Percentiles rank a stretch among this genome's conserved stretches.
phyloP scores from a whole-genome alignment of 495 filamentous ascomycete genomes.

The Xylaria telfairii region DNA sequence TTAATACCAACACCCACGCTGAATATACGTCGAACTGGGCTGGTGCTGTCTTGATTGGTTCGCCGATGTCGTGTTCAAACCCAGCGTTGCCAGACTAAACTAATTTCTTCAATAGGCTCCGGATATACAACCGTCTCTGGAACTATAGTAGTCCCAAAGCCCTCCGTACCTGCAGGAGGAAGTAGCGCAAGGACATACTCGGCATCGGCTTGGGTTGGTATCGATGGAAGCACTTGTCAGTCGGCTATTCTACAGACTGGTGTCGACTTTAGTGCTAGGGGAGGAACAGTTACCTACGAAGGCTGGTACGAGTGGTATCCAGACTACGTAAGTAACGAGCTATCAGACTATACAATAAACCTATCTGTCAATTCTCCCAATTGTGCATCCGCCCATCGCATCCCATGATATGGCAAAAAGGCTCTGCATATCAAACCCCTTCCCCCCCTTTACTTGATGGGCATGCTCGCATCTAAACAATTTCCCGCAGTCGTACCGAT shows the following conservation, averaged over 20 bases:
- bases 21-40: conserved; percentile 67
- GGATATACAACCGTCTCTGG: conserved; percentile 60
- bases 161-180: conserved; percentile 52
- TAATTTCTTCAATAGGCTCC: conserved; percentile 33
- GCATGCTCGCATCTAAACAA: conserved; percentile 16
- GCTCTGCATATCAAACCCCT: not conserved
- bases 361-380: not conserved
- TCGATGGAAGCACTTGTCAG: conserved; percentile 64
- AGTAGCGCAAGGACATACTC: conserved; percentile 49
- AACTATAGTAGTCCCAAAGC: conserved; percentile 61
- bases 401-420: not conserved
- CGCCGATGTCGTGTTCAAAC: not conserved
- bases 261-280: conserved; percentile 59
- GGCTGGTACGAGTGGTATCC: conserved; percentile 74
- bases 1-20: conserved; percentile 30
- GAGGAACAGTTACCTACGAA: conserved; percentile 47
- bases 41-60: conserved; percentile 59
- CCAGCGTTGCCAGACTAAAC: not conserved
- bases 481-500: conserved; percentile 55
- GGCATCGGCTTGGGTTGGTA: conserved; percentile 68
- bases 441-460: not conserved
- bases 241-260: conserved; percentile 67
- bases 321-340: conserved; percentile 32
- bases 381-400: not conserved
- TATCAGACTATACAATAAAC: not conserved